Evolutionary conservation across 148 eudicot species (phyloP), one percentile per base, ranked within the genome.

Genomic region (Linanthus parryae): DNA sequence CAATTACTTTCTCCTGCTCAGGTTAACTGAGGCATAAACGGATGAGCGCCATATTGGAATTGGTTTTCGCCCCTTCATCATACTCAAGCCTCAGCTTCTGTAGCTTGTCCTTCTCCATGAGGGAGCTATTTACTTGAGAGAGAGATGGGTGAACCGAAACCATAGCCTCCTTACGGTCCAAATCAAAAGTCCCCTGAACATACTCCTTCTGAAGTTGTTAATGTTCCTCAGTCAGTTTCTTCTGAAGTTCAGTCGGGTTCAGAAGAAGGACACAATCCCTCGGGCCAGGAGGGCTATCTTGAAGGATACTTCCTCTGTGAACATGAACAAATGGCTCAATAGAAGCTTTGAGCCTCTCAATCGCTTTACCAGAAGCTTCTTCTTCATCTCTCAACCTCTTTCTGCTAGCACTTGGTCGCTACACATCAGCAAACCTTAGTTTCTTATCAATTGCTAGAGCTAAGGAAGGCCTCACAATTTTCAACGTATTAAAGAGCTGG

Each of bases 301-400:
- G 61, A 17, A 85, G 73, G 22, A 85, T 71, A 6, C 30, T 56
- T 12, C 95, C 92, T 45, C 74, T 72, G 20, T 85, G 75, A 4
- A 83, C 80, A 43, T 90, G 97, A 0, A 90, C 88, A 64, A 85
- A 83, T 1, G 81, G 76, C 8, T 58, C 70, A 16, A 85, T 73
- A 51, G 58, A 44, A 14, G 51, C 58, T 48, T 66, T 83, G 1
- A 90, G 57, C 13, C 59, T 62, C 34, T 61, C 55, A 0, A 80
- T 28, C 3, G 46, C 66, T 12, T 57, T 46, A 14, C 53, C 52
- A 0, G 11, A 51, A n/a, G n/a, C n/a, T n/a, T n/a, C n/a, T n/a
- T n/a, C n/a, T n/a, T n/a, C n/a, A n/a, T n/a, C n/a, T n/a, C n/a
- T n/a, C n/a, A n/a, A n/a, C n/a, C n/a, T n/a, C n/a, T n/a, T n/a